Evolutionary conservation across 1,284 basidiomycete species (phyloP), one percentile per base, ranked within the genome.

Genomic region (Sporisorium sorghi): DNA sequence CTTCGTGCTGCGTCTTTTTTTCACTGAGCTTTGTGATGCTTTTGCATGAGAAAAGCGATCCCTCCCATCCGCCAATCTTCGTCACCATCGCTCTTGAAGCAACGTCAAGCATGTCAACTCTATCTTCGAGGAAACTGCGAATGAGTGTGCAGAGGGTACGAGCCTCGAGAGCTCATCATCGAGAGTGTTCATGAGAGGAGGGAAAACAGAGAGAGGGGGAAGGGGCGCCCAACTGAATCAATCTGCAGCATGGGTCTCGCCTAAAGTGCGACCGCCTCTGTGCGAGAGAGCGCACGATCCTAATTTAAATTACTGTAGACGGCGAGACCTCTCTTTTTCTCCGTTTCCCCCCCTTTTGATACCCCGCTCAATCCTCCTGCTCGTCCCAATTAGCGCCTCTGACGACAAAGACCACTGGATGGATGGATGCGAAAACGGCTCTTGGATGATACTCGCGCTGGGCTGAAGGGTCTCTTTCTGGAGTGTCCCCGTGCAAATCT

Each of bases 181-280:
- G 44, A 47, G n/a, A 15, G 15, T 37, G 35, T 14, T 5, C 35
- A 3, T 23, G 21, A 44, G 17, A 30, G 9, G 26, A 47, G 28
- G 28, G 12, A 28, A 48, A 30, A 19, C 24, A 30, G 32, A 52
- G 23, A n/a, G n/a, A n/a, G n/a, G n/a, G n/a, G 6, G 17, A 30
- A 11, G 46, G 4, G 46, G 28, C 46, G 26, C 46, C 0, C 19
- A 30, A 30, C 26, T 47, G 46, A 47, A 30, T 47, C 46, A 47
- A 47, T 30, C 46, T 47, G 46, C 46, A 47, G 46, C 28, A 47
- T 47, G 24, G 26, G 46, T 47, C 46, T 30, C 26, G 46, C 46
- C 46, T 47, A 47, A 30, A n/a, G n/a, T n/a, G n/a, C 10, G 5
- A 5, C 30, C 23, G 26, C 17, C 44, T 28, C 15, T 37, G 37